Conservation (phyloP, 2,329 filamentous ascomycete species). For the Fulvia fulva region DNA sequence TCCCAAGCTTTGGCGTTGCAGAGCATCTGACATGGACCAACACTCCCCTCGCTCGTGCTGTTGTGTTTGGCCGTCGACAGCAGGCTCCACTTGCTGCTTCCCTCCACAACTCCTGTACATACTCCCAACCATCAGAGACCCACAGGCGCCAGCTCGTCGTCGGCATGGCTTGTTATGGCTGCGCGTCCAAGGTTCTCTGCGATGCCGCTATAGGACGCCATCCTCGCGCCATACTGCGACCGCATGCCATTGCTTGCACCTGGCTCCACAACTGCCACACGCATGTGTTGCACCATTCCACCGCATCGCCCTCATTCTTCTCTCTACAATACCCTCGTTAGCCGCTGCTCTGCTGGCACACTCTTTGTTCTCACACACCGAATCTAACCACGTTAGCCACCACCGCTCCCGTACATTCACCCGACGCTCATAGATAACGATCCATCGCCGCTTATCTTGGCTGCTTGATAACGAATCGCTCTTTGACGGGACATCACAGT, state of each 20-base stretch:
- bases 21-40: no score
- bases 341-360: not conserved
- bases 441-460: not conserved
- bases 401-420: not conserved
- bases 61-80: no score
- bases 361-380: not conserved
- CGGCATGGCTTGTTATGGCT: not conserved
- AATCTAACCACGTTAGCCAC: not conserved
- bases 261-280: not conserved
- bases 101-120: no score
- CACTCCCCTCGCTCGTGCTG: no score
- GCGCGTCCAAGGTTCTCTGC: not conserved
- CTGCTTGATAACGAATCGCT: not conserved
- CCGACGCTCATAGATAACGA: not conserved
- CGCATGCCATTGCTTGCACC: not conserved
- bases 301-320: not conserved
- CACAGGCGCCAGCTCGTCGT: not conserved
- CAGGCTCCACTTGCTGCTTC: no score
- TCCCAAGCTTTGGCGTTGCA: no score
- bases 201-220: conserved; percentile 1
- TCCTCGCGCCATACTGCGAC: conserved; percentile 7
- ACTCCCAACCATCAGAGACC: not conserved
- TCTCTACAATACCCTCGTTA: not conserved
- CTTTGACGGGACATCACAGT: not conserved
- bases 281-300: not conserved